Percentiles rank a stretch among this genome's conserved stretches.
phyloP scores from a whole-genome alignment of 345 rosid species.

The Gossypium stocksii region DNA sequence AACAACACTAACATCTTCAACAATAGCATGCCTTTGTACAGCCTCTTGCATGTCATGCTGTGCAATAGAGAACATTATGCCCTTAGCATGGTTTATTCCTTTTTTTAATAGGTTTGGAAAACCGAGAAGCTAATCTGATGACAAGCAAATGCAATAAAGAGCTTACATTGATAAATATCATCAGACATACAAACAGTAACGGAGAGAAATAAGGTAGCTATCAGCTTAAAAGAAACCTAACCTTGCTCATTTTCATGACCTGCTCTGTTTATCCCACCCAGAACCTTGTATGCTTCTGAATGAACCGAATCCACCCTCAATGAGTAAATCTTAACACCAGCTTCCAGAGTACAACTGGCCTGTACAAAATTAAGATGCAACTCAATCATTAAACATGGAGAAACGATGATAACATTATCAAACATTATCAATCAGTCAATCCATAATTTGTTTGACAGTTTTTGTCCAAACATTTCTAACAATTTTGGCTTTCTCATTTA shows the following conservation, averaged over 20 bases:
- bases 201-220: not conserved
- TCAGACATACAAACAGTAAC: not conserved
- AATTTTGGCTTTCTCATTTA: not conserved
- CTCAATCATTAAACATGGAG: not conserved
- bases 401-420: not conserved
- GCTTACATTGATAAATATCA: not conserved
- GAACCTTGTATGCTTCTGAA: slow-evolving; percentile 94
- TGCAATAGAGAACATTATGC: not conserved
- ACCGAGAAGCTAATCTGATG: not conserved
- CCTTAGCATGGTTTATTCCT: not conserved
- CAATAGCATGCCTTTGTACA: not conserved
- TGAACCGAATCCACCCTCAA: slow-evolving; percentile 88
- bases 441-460: not conserved
- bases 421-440: not conserved
- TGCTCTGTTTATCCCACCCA: slow-evolving; percentile 89
- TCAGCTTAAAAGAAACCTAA: slow-evolving; percentile 25
- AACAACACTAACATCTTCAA: not conserved
- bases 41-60: not conserved
- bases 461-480: not conserved
- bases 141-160: not conserved
- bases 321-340: slow-evolving; percentile 92
- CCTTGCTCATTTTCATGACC: slow-evolving; percentile 68
- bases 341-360: slow-evolving; percentile 97
- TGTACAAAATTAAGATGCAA: slow-evolving; percentile 19
- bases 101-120: not conserved